phyloP scores from a whole-genome alignment of 352 stramenopile genomes.

The Halophytophthora polymorphica region DNA sequence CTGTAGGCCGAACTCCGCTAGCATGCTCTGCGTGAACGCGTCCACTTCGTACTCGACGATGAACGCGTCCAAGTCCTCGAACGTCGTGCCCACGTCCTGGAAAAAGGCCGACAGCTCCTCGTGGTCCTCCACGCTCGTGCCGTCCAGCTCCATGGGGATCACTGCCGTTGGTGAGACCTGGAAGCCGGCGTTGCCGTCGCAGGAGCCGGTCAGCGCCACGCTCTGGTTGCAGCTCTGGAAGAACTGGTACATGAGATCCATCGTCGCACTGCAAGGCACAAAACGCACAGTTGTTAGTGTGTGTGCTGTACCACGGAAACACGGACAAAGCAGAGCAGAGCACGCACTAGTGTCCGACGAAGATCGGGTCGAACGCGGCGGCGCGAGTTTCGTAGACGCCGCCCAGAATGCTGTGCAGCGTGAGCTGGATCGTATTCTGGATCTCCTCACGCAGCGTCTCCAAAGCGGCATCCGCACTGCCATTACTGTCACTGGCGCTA shows the following conservation, averaged over 20 bases:
- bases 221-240: conserved; percentile 55
- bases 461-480: conserved; percentile 17
- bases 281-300: conserved; percentile 2
- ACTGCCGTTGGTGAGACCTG: conserved; percentile 28
- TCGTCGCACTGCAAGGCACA: conserved; percentile 31
- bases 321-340: background rate
- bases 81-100: conserved; percentile 27
- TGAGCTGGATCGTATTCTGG: conserved; percentile 39
- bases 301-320: background rate
- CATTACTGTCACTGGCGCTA: conserved; percentile 28
- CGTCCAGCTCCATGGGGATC: conserved; percentile 35
- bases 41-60: conserved; percentile 58
- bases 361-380: conserved; percentile 43
- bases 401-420: conserved; percentile 37
- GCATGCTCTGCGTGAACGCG: conserved; percentile 50
- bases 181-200: conserved; percentile 14
- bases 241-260: conserved; percentile 64
- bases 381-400: conserved; percentile 41
- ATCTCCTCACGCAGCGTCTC: conserved; percentile 32
- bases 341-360: conserved; percentile 47
- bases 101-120: conserved; percentile 29
- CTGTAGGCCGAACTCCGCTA: conserved; percentile 50
- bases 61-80: conserved; percentile 35
- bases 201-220: conserved; percentile 28
- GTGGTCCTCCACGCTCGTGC: conserved; percentile 28